These are phyloP conservation scores for Calonectria honghensis DNA, from an alignment of 2,329 filamentous ascomycete genomes.

Conservation along the genomic window DNA sequence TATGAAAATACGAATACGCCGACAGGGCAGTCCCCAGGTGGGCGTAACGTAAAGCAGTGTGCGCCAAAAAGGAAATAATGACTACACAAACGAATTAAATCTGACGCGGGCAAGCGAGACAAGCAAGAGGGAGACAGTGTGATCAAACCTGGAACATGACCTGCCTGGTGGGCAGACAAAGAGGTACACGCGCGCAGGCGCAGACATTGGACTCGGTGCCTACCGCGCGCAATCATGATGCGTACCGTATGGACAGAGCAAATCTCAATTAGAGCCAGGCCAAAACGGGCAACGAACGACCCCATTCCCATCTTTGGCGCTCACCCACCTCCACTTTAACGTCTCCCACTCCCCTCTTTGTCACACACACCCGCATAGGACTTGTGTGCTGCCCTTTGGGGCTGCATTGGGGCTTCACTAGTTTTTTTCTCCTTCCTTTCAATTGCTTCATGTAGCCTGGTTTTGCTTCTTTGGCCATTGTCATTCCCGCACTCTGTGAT, in stretches of 20 bases:
- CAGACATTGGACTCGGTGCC: slow-evolving; percentile 4
- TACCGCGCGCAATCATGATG: not conserved
- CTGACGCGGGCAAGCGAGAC: slow-evolving; percentile 24
- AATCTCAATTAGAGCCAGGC: slow-evolving; percentile 24
- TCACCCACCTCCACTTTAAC: slow-evolving; percentile 21
- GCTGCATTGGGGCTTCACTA: slow-evolving; percentile 14
- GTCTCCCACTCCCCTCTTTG: slow-evolving; percentile 7
- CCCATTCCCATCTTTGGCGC: slow-evolving; percentile 25
- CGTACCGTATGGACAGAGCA: slow-evolving; percentile 16
- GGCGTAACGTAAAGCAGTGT: not conserved
- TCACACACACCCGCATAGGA: slow-evolving; percentile 12
- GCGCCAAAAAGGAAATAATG: slow-evolving; percentile 27
- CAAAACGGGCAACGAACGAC: slow-evolving; percentile 23
- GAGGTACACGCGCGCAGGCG: slow-evolving; percentile 8
- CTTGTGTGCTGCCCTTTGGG: not conserved
- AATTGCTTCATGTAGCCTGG: slow-evolving; percentile 17
- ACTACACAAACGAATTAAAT: slow-evolving; percentile 22
- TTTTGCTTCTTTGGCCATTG: slow-evolving; percentile 16
- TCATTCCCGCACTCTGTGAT: not conserved
- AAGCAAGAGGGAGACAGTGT: slow-evolving; percentile 31
- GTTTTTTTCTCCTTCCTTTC: not conserved
- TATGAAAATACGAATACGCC: slow-evolving; percentile 37
- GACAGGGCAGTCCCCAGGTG: slow-evolving; percentile 15
- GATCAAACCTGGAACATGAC: slow-evolving; percentile 38
- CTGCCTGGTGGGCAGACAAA: slow-evolving; percentile 26